Base-by-base conservation (phyloP, 768 basidiomycete species). In the Boletellus ananiceps region DNA sequence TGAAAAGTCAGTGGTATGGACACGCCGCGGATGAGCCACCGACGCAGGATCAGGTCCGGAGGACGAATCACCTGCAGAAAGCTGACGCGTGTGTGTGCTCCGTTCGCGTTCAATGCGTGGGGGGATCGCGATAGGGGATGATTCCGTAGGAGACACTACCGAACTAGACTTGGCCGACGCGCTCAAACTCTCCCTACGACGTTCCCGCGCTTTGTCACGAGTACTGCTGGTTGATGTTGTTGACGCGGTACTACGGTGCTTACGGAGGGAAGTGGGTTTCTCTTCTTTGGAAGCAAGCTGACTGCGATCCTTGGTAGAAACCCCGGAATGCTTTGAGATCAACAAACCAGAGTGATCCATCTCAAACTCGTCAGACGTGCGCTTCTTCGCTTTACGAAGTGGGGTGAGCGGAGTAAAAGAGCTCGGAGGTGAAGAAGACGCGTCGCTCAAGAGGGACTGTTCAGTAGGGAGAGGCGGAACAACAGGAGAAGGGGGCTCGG, bases 281-380 rank as follows among this genome's bases (percentile, higher is more conserved):
- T 82, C 82, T 34, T 83, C 82, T 55, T 75, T 79, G 46, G 61
- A 38, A 6, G 47, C 36, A 15, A 63, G 54, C 31, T 56, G 54
- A 45, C 41, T 54, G 6, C 60, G 61, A 25, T 67, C 68, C 49
- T 58, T 69, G 41, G 62, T 18, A n/a, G 71, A 64, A 23, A 63
- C 57, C 32, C 63, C 62, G 33, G 63, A 51, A 35, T 72, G 74
- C 58, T 83, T 86, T 8, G 79, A 77, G 13, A 81, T 70, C 42
- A 86, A 69, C 27, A 69, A 63, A 5, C 87, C 86, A 7, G 78
- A 70, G 46, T 88, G 80, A 60, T 90, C 88, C 72, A 86, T 70
- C 60, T 88, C 87, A 62, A 89, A 88, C 62, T 90, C 88, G 46
- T 88, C 88, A 2, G 88, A 90, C 0, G 84, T 83, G 23, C 87